A percentile compares a stretch with the other conserved stretches of the same genome.
These are phyloP conservation scores for Trypanosoma boissoni DNA, from an alignment of 208 protist species.

Conservation along the genomic window DNA sequence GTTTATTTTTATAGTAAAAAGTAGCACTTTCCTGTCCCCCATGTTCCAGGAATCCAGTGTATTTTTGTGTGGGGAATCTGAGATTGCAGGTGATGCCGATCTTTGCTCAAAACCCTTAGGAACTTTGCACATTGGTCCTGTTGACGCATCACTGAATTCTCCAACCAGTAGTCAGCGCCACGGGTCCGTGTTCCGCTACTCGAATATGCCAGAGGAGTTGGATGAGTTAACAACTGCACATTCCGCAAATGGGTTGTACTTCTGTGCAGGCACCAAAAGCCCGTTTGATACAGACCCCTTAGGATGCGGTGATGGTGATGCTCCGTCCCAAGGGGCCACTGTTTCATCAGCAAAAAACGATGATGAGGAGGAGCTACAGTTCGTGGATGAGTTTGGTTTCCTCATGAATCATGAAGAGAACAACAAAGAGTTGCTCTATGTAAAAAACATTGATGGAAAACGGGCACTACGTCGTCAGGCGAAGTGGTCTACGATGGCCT, in stretches of 20 bases:
- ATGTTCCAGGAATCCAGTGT: constrained; percentile 23
- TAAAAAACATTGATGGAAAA: constrained; percentile 64
- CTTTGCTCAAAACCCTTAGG: constrained; percentile 15
- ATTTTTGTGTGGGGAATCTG: constrained; percentile 17
- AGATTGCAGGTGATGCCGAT: constrained; percentile 16
- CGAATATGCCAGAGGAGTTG: too few relatives aligned
- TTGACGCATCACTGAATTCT: background rate
- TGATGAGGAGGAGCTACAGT: constrained; percentile 57
- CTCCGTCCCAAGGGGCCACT: background rate
- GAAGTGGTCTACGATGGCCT: constrained; percentile 89
- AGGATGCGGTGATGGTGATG: background rate
- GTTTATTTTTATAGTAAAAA: background rate
- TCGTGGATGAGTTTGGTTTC: constrained; percentile 91
- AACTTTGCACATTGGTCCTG: background rate
- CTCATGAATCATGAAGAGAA: constrained; percentile 69
- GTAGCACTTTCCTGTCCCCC: background rate
- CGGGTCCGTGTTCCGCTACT: too few relatives aligned
- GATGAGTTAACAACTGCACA: too few relatives aligned
- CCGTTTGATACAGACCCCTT: too few relatives aligned
- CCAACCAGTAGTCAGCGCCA: too few relatives aligned
- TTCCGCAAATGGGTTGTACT: too few relatives aligned
- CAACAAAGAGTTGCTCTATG: constrained; percentile 55
- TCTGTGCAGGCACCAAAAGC: too few relatives aligned
- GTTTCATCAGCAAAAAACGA: constrained; percentile 18
- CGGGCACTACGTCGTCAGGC: constrained; percentile 72